Evolutionary conservation across 768 basidiomycete genomes (phyloP), one percentile per base, ranked within the genome.

Genomic region (Calocera cornea): DNA sequence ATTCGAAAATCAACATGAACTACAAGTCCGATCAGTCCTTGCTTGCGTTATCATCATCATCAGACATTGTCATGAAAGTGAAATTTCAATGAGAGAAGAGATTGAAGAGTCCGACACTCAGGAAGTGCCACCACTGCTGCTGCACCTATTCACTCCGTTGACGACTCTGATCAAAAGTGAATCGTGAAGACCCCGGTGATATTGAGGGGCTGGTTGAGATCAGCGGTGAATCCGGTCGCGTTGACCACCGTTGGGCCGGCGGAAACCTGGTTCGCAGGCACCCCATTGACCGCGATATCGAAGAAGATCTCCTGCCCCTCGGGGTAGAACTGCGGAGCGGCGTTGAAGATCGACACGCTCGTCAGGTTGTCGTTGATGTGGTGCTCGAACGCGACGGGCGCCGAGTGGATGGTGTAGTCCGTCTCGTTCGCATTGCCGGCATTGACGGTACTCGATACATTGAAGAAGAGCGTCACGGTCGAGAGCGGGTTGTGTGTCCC

Each of bases 261-360:
- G 10, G 27, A 5, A 60, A 60, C 54, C 31, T 27, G 31, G 8
- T 10, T 10, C 5, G 31, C 54, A 2, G 54, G 54, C 2, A 60
- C 31, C 7, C 54, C 54, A 31, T 60, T 60, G 7, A 60, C 27
- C 5, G 54, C 31, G 27, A 60, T 27, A 33, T 60, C 54, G 54
- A 60, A 60, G 54, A 60, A 60, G 54, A 60, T 60, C 54, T 27
- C 27, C 54, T 60, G 54, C 14, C 54, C 54, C 31, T 60, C 54
- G 54, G 54, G 54, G 22, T 60, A 60, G 31, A 29, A 60, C 54
- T 60, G 54, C 24, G 24, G 54, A 10, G 54, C 54, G 31, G 54
- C 54, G 31, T 60, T 60, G 31, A 29, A 60, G 27, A 60, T 33
- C 24, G 54, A 60, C 19, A 60, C 54, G 31, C 54, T 60, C 54